Base-by-base conservation (phyloP, 192 early-diverging fungal species). In the Backusella tuberculispora region DNA sequence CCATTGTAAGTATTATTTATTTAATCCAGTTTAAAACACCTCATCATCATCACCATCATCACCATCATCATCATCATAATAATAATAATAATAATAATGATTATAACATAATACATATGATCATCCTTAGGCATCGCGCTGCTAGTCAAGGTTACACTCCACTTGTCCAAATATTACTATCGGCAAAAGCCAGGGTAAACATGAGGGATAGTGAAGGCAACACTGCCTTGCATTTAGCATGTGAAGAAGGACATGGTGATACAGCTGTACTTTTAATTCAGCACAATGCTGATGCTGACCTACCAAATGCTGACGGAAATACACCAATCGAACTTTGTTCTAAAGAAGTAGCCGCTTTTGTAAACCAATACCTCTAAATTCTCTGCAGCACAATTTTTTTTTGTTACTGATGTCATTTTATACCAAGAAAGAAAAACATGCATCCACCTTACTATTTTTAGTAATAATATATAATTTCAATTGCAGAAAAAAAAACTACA, bases 241-340 rank as follows among this genome's bases (percentile, higher is more conserved):
- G 89, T 63, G 87, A 90, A 70, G 89, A 90, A 48, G 87, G 85
- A 14, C 86, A 85, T 74, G 86, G 86, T 21, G 87, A 88, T 37
- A 85, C 84, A 3, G 89, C 87, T 6, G 6, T 81, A 7, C 44
- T 78, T 0, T 66, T 90, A 24, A 77, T 90, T 9, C 85, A 87
- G 56, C 75, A 82, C 21, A 86, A 85, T n/a, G 87, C 82, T 12
- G 81, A 85, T 76, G 48, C 81, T 17, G 87, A 89, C 45, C 65
- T 71, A 14, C 70, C 84, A 19, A 90, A 90, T 72, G 67, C 56
- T 9, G 83, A 83, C 17, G 79, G 79, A 0, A 81, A 85, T 60
- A 84, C 84, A 0, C 86, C 89, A 0, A 69, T 90, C 6, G 85
- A 86, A 26, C 74, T 88, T 4, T 82, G 83, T 69, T 74, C 72